phyloP scores from a whole-genome alignment of 495 filamentous ascomycete species.

The Penicillium turbatum region DNA sequence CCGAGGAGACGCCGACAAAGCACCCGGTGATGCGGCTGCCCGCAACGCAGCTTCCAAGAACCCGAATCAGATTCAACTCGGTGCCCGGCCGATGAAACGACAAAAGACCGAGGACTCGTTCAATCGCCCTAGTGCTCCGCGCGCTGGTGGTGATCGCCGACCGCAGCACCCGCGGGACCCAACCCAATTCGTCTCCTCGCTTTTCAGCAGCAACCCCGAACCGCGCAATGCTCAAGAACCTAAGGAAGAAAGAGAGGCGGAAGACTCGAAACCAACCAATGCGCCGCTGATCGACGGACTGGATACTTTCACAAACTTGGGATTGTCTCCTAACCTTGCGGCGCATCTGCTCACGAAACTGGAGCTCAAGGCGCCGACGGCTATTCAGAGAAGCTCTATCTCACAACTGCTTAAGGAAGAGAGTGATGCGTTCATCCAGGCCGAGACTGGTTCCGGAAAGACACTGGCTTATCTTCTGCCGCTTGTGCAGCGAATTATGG shows the following conservation, averaged over 20 bases:
- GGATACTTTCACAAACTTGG: conserved; percentile 77
- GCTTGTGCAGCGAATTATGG: conserved; percentile 81
- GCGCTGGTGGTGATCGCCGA: conserved; percentile 12
- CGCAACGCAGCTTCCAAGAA: conserved; percentile 27
- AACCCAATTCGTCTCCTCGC: conserved; percentile 72
- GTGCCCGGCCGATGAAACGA: conserved; percentile 36
- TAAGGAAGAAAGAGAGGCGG: conserved; percentile 41
- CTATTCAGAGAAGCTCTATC: conserved; percentile 87
- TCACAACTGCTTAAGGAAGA: conserved; percentile 73
- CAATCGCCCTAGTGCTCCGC: conserved; percentile 5
- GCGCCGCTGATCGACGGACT: conserved; percentile 83
- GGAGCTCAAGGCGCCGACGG: conserved; percentile 83
- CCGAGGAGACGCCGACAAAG: conserved; percentile 34
- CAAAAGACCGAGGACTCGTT: conserved; percentile 31
- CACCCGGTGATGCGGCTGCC: conserved; percentile 17
- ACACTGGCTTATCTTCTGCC: conserved; percentile 91
- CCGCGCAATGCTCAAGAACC: conserved; percentile 52
- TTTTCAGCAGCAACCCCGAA: conserved; percentile 83
- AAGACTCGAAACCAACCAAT: conserved; percentile 76
- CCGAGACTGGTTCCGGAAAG: conserved; percentile 95
- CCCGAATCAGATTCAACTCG: conserved; percentile 38
- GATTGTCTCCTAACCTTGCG: conserved; percentile 71
- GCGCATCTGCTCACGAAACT: conserved; percentile 82
- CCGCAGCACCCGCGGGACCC: conserved; percentile 26
- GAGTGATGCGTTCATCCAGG: conserved; percentile 91